Base-by-base conservation (phyloP, 495 filamentous ascomycete genomes). In the Penicillium macrosclerotiorum region DNA sequence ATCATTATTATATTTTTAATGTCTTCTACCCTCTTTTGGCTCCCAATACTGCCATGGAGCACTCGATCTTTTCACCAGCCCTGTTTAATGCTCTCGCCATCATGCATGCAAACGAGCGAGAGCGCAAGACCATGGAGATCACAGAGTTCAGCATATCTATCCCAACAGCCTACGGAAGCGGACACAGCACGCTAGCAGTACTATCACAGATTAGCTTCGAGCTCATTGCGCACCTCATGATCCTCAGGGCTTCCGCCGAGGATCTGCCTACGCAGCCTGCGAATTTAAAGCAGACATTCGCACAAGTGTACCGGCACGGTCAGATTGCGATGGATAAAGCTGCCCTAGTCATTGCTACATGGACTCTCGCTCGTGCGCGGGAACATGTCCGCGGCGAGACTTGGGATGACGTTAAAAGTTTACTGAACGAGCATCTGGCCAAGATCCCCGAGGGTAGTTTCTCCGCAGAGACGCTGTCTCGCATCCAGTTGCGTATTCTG, bases 1-100 rank as follows among this genome's bases (percentile, higher is more conserved):
- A 75, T 17, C 69, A 67, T 33, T 74, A 73, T 47, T 75, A 74
- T 39, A 70, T 75, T 12, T 75, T 75, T 56, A 73, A 69, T 38
- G 47, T 72, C 3, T 65, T 60, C 31, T 74, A 75, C 43, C 72
- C 71, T 11, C 63, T 71, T 2, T 42, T 72, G 13, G 60, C 57
- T 5, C 59, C 62, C 0, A 53, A 68, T 9, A 58, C 56, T 3
- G 36, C 57, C 0, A 66, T 75, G 65, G 72, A 75, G 46, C 60
- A 68, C 42, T 60, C 69, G 1, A 62, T 75, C 31, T 73, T 75
- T 44, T 75, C 72, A 2, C 68, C 69, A 3, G 71, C 71, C 14
- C 56, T 75, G 11, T 66, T 74, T 47, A 62, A 69, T 36, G 68
- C 68, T 5, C 51, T 75, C 26, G 64, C 67, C 8, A 47, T 75